These are phyloP conservation scores for Discostella stelligera DNA, from an alignment of 352 stramenopile genomes.

Conservation along the genomic window DNA sequence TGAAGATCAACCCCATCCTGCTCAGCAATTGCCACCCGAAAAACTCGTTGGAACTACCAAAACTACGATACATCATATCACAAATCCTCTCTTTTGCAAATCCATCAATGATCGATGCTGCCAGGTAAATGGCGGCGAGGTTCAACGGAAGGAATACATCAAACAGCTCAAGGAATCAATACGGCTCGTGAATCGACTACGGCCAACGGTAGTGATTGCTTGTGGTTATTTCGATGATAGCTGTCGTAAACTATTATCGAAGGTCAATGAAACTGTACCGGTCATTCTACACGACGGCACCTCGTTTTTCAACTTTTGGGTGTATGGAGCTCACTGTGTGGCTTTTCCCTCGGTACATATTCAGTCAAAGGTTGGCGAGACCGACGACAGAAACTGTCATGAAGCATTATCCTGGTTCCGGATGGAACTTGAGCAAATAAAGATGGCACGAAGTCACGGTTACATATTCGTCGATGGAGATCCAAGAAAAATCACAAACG, in stretches of 20 bases:
- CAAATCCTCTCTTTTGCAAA: conserved; percentile 66
- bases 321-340: conserved; percentile 75
- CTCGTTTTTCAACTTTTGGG: conserved; percentile 84
- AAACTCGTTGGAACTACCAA: conserved; percentile 65
- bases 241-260: conserved; percentile 70
- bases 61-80: conserved; percentile 78
- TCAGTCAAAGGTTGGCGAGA: conserved; percentile 13
- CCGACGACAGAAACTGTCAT: conserved; percentile 1
- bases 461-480: conserved; percentile 76
- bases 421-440: conserved; percentile 77
- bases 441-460: conserved; percentile 65
- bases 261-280: conserved; percentile 83
- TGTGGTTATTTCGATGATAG: conserved; percentile 54
- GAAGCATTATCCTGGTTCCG: conserved; percentile 64
- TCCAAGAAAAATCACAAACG: conserved; percentile 47
- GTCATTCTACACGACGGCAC: conserved; percentile 79
- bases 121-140: conserved; percentile 37
- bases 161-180: conserved; percentile 80
- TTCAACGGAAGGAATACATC: conserved; percentile 60
- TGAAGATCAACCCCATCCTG: conserved; percentile 54
- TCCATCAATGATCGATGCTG: conserved; percentile 30
- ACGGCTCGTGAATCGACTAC: conserved; percentile 76
- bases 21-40: conserved; percentile 61
- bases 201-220: conserved; percentile 76
- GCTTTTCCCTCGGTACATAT: conserved; percentile 53